These are phyloP conservation scores for Oryza longistaminata DNA, from an alignment of 176 grass and related monocot genomes.

Conservation along the genomic window DNA sequence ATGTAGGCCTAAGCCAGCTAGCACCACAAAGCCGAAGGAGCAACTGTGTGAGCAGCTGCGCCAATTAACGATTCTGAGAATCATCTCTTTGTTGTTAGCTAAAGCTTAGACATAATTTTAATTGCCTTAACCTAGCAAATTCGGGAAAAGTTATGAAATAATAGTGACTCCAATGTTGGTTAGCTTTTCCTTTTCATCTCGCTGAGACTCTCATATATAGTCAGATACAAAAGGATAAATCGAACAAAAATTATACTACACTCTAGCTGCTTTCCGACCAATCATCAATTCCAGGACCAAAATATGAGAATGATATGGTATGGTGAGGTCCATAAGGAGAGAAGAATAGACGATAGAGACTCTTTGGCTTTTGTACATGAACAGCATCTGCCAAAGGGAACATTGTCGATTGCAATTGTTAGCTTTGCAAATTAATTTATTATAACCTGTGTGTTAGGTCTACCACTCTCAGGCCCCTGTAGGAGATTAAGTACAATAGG, in stretches of 20 bases:
- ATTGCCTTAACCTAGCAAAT: neutral
- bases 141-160: neutral
- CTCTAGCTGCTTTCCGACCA: neutral
- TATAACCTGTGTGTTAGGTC: slow-evolving; percentile 5
- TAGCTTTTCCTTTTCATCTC: neutral
- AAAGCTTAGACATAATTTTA: neutral
- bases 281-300: slow-evolving; percentile 13
- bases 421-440: slow-evolving; percentile 21
- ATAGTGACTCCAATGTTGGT: neutral
- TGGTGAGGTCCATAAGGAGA: neutral
- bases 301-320: slow-evolving; percentile 11
- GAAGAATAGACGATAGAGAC: neutral
- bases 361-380: slow-evolving; percentile 40
- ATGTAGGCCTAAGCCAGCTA: too few species aligned
- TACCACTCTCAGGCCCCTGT: neutral
- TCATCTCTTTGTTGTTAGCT: neutral
- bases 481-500: neutral
- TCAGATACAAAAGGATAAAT: slow-evolving; percentile 5
- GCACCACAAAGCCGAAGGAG: too few species aligned
- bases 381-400: slow-evolving; percentile 26
- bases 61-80: neutral
- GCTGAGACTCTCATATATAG: neutral
- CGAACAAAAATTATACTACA: neutral
- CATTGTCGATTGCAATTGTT: slow-evolving; percentile 1
- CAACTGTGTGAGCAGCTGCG: too few species aligned